Base-by-base conservation (phyloP, 371 early-diverging fungal species). In the Globomyces sp. region DNA sequence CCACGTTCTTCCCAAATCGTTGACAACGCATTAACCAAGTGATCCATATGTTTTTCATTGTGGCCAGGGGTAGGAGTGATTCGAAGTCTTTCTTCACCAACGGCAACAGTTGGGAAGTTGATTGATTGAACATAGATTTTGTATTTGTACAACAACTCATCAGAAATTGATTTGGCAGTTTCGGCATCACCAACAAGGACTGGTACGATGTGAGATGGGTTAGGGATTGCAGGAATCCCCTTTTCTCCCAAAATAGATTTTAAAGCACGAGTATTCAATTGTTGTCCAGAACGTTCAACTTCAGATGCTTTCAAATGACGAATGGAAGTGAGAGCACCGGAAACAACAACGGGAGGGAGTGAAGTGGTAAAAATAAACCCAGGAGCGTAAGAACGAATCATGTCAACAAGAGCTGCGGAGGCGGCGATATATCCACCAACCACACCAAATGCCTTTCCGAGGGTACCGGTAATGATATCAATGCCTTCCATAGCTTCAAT, bases 311-410 rank as follows among this genome's bases (percentile, higher is more conserved):
- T 91, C 65, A 98, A 86, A 74, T 97, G 91, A 68, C 90, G 88
- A 77, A 98, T 89, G 63, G 94, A 92, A 34, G 93, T 89, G 55
- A 91, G 81, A 9, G 96, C 93, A 64, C 95, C 99, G 43, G 93
- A 86, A 10, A 90, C 94, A 60, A 95, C 89, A 44, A 90, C 85
- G 45, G 99, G 99, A 41, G 99, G 99, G 37, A 98, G 85, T 24
- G 98, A 96, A 3, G 99, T 98, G 65, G 99, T 98, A 77, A 98
- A 98, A 76, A 98, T 98, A 80, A 98, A 98, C 48, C 99, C 99
- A 46, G 98, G 98, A 5, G 99, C 99, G 75, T 97, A 98, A 37
- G 94, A 93, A 66, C 99, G 93, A 58, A 98, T 87, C 92, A 96
- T 91, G 77, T 98, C 99, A 42, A 97, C 91, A 46, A 95, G 81